Evolutionary conservation across 106 monocot species (phyloP), one percentile per base, ranked within the genome.

Genomic region (Allium sativum): DNA sequence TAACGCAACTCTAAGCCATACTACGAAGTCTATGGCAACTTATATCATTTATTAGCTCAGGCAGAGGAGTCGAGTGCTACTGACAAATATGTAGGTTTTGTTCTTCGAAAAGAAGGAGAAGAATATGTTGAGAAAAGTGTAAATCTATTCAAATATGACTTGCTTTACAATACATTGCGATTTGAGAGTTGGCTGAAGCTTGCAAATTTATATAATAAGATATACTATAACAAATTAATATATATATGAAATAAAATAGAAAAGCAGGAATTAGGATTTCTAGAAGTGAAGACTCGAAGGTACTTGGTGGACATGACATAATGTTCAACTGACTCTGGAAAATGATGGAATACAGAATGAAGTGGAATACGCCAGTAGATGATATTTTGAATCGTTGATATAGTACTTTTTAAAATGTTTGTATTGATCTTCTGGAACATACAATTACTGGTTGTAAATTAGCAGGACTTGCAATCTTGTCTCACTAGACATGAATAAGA

Each of bases 171-270:
- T 75, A 88, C 92, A 10, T 47, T 88, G 54, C 91, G 77, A 17
- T 98, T 92, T 79, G 87, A 98, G 77, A 98, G 92, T 70, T 98
- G 98, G 98, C 98, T 88, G 72, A 91, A 88, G 78, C 98, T 98
- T 80, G 92, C 98, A 45, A 84, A 88, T 77, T 79, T 98, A 21
- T 92, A 92, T 82, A 92, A 98, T 73, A 92, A 98, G 82, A 83
- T 88, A 73, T 9, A 64, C 19, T 9, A 56, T 31, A 31, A 15
- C 55, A 20, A 62, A 11, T 62, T 73, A 6, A n/a, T n/a, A n/a
- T n/a, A 43, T 6, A 52, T 16, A 41, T 31, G 40, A 68, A 7
- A 20, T 63, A 55, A 7, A 53, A n/a, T 21, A 11, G 17, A 12
- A 40, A 40, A 56, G 9, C n/a, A 19, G 31, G 31, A 31, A 31